phyloP scores from a whole-genome alignment of 805 yeast genomes.

The Saccharomycopsis selenospora region DNA sequence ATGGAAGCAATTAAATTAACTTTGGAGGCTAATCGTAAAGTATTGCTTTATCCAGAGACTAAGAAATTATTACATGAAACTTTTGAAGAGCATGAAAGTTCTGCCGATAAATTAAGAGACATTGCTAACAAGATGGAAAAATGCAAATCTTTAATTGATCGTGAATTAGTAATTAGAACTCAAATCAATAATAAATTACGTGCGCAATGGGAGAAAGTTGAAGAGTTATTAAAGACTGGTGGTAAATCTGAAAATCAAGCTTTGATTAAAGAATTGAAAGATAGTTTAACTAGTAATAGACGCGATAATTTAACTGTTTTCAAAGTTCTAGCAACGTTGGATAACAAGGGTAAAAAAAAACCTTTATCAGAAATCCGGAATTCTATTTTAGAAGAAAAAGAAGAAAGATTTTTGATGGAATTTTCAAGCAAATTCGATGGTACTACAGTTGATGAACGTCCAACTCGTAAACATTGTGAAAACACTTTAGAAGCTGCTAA shows the following conservation, averaged over 20 bases:
- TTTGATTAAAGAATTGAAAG: constrained; percentile 5
- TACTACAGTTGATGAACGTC: constrained; percentile 29
- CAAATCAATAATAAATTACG: constrained; percentile 19
- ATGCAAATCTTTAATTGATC: constrained; percentile 11
- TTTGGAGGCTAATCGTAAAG: not conserved
- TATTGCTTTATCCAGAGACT: constrained; percentile 11
- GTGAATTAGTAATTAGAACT: constrained; percentile 15
- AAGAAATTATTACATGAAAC: not conserved
- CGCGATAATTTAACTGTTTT: not conserved
- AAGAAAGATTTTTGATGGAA: constrained; percentile 7
- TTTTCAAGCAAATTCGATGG: constrained; percentile 26
- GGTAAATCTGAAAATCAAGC: constrained; percentile 12
- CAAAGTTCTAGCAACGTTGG: not conserved
- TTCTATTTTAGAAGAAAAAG: not conserved
- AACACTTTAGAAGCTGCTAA: constrained; percentile 23
- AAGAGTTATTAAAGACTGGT: constrained; percentile 10
- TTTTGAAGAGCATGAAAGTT: constrained; percentile 14
- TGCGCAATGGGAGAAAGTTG: constrained; percentile 15
- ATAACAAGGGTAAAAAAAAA: not conserved
- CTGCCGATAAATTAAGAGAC: constrained; percentile 17
- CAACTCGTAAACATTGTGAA: constrained; percentile 27
- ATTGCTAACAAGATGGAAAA: constrained; percentile 14
- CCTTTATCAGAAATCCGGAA: not conserved
- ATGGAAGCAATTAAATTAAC: constrained; percentile 16
- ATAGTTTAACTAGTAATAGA: not conserved